phyloP scores from a whole-genome alignment of 1,284 basidiomycete genomes.

The Cutaneotrichosporon mucoides region DNA sequence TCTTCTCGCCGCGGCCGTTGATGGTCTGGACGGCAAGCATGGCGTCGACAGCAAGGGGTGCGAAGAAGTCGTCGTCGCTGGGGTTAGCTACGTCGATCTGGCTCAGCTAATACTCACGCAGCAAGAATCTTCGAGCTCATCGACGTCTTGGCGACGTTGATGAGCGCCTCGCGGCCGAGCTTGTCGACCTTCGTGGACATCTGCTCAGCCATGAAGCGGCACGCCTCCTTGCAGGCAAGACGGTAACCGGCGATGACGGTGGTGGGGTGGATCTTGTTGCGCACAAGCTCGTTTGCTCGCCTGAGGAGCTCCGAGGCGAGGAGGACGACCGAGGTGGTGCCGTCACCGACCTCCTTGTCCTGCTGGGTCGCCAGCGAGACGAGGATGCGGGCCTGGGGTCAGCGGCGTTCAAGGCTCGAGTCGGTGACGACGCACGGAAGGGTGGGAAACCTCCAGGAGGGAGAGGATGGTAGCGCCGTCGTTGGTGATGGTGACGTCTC shows the following conservation, averaged over 20 bases:
- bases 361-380: slow-evolving; percentile 99
- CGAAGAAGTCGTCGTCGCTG: slow-evolving; percentile 97
- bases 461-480: slow-evolving; percentile 98
- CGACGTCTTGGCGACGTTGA: slow-evolving; percentile 97
- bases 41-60: slow-evolving; percentile 96
- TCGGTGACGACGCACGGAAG: slow-evolving; percentile 58
- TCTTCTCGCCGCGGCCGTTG: slow-evolving; percentile 91
- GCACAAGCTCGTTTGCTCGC: slow-evolving; percentile 95
- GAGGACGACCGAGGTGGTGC: slow-evolving; percentile 97
- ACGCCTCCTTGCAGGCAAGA: slow-evolving; percentile 94
- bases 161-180: slow-evolving; percentile 82
- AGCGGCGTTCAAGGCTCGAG: neutral
- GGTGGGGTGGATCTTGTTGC: slow-evolving; percentile 97
- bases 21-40: slow-evolving; percentile 97
- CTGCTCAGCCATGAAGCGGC: slow-evolving; percentile 98
- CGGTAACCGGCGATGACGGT: slow-evolving; percentile 98
- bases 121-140: slow-evolving; percentile 99
- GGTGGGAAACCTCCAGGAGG: slow-evolving; percentile 86
- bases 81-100: slow-evolving; percentile 1
- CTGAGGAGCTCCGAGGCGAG: slow-evolving; percentile 93
- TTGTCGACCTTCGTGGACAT: slow-evolving; percentile 90
- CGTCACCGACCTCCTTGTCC: slow-evolving; percentile 99
- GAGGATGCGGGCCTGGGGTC: slow-evolving; percentile 68
- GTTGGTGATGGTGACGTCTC: slow-evolving; percentile 99
- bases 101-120: slow-evolving; percentile 59